Percentiles rank a stretch among this genome's conserved stretches.
phyloP scores from a whole-genome alignment of 2,329 filamentous ascomycete genomes.

The Trichoderma hamatum region DNA sequence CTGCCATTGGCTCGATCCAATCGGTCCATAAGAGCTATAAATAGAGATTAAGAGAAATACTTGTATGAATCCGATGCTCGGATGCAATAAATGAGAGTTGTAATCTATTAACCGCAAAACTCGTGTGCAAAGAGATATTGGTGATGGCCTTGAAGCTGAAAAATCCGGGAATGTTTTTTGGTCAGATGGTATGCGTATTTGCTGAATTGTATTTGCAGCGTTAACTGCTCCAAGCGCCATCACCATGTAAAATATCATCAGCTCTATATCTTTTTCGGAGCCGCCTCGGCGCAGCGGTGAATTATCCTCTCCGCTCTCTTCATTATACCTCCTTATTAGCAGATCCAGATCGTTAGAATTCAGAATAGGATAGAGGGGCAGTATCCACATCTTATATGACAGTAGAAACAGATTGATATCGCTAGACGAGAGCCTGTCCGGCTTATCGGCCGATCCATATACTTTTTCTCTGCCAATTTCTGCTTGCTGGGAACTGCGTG shows the following conservation, averaged over 20 bases:
- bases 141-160: background rate
- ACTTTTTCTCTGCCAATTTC: background rate
- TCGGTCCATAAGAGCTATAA: background rate
- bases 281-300: background rate
- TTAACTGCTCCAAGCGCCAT: background rate
- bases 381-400: background rate
- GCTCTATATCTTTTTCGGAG: background rate
- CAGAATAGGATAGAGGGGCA: background rate
- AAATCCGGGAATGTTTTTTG: background rate
- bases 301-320: background rate
- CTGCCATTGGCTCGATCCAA: background rate
- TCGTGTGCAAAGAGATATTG: background rate
- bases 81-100: background rate
- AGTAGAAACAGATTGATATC: background rate
- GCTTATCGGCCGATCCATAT: background rate
- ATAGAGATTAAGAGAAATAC: background rate
- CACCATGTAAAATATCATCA: background rate
- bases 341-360: background rate
- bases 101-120: background rate
- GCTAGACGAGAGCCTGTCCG: background rate
- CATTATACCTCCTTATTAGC: background rate
- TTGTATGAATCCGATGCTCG: background rate
- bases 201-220: background rate
- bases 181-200: background rate
- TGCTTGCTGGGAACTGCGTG: background rate